Conservation (phyloP, 2,329 filamentous ascomycete species). For the Verruconis gallopava region DNA sequence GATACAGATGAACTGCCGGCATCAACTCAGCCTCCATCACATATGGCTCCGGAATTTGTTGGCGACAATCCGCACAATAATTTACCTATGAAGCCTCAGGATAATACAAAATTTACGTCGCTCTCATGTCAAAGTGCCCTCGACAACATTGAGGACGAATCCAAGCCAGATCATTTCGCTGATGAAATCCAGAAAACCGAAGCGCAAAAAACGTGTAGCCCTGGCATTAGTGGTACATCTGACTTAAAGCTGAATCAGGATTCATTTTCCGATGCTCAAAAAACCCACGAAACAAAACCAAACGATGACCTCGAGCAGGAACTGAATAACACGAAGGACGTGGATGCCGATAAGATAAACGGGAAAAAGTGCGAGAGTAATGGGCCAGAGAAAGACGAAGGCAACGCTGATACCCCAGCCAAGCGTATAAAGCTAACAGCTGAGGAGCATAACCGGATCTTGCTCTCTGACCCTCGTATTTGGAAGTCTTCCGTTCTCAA, state of each 20-base stretch:
- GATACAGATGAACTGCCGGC: conserved; percentile 16
- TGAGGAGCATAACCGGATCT: conserved; percentile 79
- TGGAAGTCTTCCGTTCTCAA: conserved; percentile 85
- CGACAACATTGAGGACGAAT: no score
- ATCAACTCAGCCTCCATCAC: conserved; percentile 24
- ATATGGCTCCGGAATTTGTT: conserved; percentile 22
- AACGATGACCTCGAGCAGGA: neutral
- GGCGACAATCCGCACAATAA: neutral
- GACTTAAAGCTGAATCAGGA: no score
- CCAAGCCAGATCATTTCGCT: neutral
- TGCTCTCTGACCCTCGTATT: conserved; percentile 73
- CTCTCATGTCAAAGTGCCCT: neutral
- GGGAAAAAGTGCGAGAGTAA: neutral
- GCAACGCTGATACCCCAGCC: conserved; percentile 7
- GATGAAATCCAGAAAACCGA: neutral
- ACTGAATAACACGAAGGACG: no score
- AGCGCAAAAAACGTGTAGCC: no score
- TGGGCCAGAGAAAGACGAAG: conserved; percentile 3
- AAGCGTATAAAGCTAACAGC: conserved; percentile 50
- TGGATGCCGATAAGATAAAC: neutral
- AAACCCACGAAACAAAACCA: neutral
- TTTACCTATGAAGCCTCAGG: neutral
- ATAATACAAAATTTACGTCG: conserved; percentile 4
- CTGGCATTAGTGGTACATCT: no score
- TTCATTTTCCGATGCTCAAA: no score